Conservation (phyloP, 2,329 filamentous ascomycete species). For the Zasmidium angulare region DNA sequence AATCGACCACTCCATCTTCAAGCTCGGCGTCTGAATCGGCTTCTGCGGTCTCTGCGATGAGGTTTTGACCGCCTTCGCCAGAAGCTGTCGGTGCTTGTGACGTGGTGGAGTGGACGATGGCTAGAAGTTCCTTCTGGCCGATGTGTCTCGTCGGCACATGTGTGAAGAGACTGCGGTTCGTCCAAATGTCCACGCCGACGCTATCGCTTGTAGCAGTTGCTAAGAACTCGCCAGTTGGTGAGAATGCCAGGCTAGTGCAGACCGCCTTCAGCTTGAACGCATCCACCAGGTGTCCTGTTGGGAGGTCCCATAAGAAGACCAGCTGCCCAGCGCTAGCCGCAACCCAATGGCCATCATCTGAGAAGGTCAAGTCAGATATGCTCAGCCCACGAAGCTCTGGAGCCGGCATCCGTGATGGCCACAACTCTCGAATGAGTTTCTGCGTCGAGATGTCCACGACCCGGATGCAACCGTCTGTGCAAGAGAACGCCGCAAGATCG, state of each 20-base stretch:
- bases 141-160: constrained; percentile 85
- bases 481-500: constrained; percentile 83
- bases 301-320: constrained; percentile 87
- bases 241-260: constrained; percentile 85
- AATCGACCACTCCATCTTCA: constrained; percentile 53
- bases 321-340: constrained; percentile 81
- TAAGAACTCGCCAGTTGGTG: constrained; percentile 87
- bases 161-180: constrained; percentile 86
- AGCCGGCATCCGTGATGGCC: constrained; percentile 59
- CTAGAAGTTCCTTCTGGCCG: constrained; percentile 69
- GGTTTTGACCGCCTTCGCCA: constrained; percentile 73
- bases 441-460: constrained; percentile 88
- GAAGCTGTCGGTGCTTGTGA: constrained; percentile 65
- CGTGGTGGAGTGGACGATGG: constrained; percentile 46
- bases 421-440: constrained; percentile 88
- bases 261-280: constrained; percentile 76
- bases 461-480: constrained; percentile 83
- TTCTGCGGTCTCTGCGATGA: constrained; percentile 75
- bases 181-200: constrained; percentile 93
- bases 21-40: constrained; percentile 51
- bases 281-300: constrained; percentile 93
- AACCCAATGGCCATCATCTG: constrained; percentile 90
- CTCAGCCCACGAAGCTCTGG: constrained; percentile 21
- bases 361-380: constrained; percentile 61
- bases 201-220: constrained; percentile 80